These are phyloP conservation scores for Trypanosoma avium DNA, from an alignment of 208 protist species.

Conservation along the genomic window DNA sequence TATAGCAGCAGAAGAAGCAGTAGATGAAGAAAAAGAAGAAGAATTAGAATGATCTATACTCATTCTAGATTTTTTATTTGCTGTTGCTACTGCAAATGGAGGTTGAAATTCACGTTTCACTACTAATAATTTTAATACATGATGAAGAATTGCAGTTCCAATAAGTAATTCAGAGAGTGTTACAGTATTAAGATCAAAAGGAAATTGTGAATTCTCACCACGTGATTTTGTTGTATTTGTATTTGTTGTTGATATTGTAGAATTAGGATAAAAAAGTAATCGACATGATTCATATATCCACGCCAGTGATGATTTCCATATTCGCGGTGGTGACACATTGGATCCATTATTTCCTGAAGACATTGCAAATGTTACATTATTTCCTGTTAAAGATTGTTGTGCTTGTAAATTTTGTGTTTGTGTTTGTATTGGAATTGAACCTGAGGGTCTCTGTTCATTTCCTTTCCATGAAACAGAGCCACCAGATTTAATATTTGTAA, in stretches of 20 bases:
- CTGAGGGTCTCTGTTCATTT: background rate
- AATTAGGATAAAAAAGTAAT: conserved; percentile 19
- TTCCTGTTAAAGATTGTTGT: background rate
- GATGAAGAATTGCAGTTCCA: conserved; percentile 57
- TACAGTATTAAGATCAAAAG: conserved; percentile 30
- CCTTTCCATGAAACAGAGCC: conserved; percentile 6
- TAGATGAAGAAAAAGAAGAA: background rate
- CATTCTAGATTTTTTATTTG: background rate
- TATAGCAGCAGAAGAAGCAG: background rate
- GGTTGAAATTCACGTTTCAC: background rate
- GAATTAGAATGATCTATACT: background rate
- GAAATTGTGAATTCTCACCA: background rate
- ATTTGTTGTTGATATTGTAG: background rate
- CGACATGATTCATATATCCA: conserved; percentile 41
- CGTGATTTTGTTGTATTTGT: background rate
- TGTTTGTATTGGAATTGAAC: background rate
- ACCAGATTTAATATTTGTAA: background rate
- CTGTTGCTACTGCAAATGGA: background rate
- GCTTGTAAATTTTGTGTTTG: background rate
- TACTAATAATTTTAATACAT: conserved; percentile 36
- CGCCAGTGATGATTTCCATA: conserved; percentile 39
- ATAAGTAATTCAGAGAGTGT: conserved; percentile 48
- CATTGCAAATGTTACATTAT: background rate
- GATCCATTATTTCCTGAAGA: background rate
- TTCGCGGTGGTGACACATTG: background rate